A percentile compares a stretch with the other conserved stretches of the same genome.
These are phyloP conservation scores for Taiozyma sp. DNA, from an alignment of 1,139 yeast species.

Conservation along the genomic window DNA sequence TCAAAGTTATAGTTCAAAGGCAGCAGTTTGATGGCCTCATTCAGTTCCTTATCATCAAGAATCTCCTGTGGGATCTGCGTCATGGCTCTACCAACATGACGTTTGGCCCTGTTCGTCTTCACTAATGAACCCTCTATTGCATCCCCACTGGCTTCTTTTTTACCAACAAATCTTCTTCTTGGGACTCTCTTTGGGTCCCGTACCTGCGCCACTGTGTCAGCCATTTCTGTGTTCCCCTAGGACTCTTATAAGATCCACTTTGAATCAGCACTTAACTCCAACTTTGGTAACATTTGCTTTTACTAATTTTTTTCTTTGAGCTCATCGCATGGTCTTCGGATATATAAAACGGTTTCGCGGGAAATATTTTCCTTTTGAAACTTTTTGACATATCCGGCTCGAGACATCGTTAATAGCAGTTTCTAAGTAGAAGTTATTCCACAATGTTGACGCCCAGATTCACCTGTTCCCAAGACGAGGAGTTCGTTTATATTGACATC, in stretches of 20 bases:
- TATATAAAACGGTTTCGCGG: neutral
- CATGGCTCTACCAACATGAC: constrained; percentile 48
- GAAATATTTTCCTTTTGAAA: neutral
- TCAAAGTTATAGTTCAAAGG: constrained; percentile 95
- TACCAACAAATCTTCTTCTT: constrained; percentile 42
- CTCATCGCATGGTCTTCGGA: neutral
- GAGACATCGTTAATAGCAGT: no score
- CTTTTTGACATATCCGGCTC: neutral
- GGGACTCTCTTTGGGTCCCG: constrained; percentile 25
- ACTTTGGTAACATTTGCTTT: no score
- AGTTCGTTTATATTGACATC: constrained; percentile 55
- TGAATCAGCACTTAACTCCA: neutral
- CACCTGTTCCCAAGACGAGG: constrained; percentile 71
- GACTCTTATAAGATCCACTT: no score
- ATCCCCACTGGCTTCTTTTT: constrained; percentile 22
- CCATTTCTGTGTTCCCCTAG: neutral
- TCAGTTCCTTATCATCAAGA: constrained; percentile 69
- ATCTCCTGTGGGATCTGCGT: constrained; percentile 93
- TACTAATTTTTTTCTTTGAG: neutral
- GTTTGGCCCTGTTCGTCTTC: constrained; percentile 25
- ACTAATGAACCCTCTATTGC: constrained; percentile 26
- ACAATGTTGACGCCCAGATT: constrained; percentile 82
- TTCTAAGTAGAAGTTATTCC: neutral
- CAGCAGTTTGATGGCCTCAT: constrained; percentile 71
- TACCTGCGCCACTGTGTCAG: neutral